Evolutionary conservation across 805 yeast species (phyloP), one percentile per base, ranked within the genome.

Genomic region (Saturnispora gosingensis): DNA sequence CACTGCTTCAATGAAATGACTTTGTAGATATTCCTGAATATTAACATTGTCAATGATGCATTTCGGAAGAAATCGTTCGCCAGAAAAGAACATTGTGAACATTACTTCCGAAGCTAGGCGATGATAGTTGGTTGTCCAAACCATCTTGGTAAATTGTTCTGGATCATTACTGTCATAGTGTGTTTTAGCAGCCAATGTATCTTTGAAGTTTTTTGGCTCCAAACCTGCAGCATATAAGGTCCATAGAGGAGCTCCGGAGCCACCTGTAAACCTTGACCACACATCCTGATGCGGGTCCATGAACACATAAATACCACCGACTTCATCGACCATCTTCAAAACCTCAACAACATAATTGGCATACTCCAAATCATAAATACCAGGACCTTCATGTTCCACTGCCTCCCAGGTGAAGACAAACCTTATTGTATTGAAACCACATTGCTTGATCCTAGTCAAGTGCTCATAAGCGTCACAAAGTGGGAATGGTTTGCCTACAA

Each of bases 211-310:
- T n/a, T 64, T 71, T 0, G 96, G 96, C 51, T 90, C 79, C 46
- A 90, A 68, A 1, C 97, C 97, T 2, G 91, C 95, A 24, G 93
- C 90, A 61, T 85, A 82, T 4, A 89, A 64, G 0, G 97, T 89
- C 97, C 97, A 90, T 61, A 87, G 60, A 1, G 97, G 97, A 3
- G 97, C 96, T 18, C 97, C 97, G 45, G 88, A 81, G 2, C 97
- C 97, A 5, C 97, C 97, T 10, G 81, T 72, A 62, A 75, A 86
- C 46, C 97, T 76, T 1, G 93, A 83, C 97, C 97, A 90, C 11
- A 83, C 95, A 64, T 90, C 97, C 65, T 90, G 97, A 64, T 90
- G 97, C 0, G 95, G 88, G 61, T 90, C 97, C 57, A 90, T 63
- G 58, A 85, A 81, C 6, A 88, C 87, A 59, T 84, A 85, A 18